phyloP scores from a whole-genome alignment of 805 yeast species.

The Metschnikowia peoriensis region DNA sequence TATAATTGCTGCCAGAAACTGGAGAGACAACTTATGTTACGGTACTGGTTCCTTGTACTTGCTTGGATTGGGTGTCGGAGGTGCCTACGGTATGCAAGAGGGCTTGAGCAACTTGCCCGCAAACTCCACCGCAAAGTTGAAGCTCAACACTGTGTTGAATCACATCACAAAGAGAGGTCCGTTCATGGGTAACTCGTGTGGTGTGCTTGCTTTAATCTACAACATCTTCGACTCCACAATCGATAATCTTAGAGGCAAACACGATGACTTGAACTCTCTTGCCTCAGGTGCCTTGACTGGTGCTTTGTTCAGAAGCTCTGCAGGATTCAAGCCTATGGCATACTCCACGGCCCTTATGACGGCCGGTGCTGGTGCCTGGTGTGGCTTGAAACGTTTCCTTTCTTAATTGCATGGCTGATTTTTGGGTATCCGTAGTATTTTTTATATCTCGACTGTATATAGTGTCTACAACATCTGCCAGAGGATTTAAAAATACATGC shows the following conservation, averaged over 20 bases:
- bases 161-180: slow-evolving; percentile 96
- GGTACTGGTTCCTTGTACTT: slow-evolving; percentile 96
- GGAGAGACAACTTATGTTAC: slow-evolving; percentile 96
- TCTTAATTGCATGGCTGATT: slow-evolving; percentile 17
- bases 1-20: slow-evolving; percentile 91
- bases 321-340: slow-evolving; percentile 85
- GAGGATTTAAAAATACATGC: slow-evolving; percentile 7
- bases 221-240: slow-evolving; percentile 78
- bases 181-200: slow-evolving; percentile 90
- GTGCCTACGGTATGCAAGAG: slow-evolving; percentile 82
- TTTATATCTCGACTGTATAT: slow-evolving; percentile 17
- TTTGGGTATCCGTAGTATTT: slow-evolving; percentile 12
- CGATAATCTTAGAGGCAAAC: slow-evolving; percentile 82
- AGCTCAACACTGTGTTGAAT: slow-evolving; percentile 86
- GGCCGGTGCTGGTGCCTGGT: slow-evolving; percentile 91
- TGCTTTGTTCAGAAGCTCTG: slow-evolving; percentile 81
- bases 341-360: slow-evolving; percentile 82
- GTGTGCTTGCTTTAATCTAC: slow-evolving; percentile 87
- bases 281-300: slow-evolving; percentile 92
- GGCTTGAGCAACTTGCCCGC: slow-evolving; percentile 79
- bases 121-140: slow-evolving; percentile 73
- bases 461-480: slow-evolving; percentile 11
- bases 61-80: slow-evolving; percentile 85
- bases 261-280: slow-evolving; percentile 80
- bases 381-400: slow-evolving; percentile 61